Base-by-base conservation (phyloP, 305 asterid genomes). In the Fraxinus latifolia region DNA sequence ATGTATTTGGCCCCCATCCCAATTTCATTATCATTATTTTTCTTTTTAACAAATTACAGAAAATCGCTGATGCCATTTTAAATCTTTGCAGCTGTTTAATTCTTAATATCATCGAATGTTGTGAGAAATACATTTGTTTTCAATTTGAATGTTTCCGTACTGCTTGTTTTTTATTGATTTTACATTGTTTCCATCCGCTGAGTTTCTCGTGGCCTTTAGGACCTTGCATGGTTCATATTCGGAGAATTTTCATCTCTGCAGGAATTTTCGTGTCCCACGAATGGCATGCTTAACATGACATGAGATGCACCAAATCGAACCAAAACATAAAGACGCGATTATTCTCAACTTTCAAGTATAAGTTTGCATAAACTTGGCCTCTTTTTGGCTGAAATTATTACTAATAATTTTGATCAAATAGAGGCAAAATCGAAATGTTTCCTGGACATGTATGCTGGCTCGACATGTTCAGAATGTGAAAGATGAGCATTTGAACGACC, bases 1-100 rank as follows among this genome's bases (percentile, higher is more conserved):
- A 17, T 58, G 68, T 58, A 58, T 58, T 58, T 58, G 27, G 73
- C 34, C 73, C 15, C 74, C 39, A 29, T 68, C 19, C 33, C 21
- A 27, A 27, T 68, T 68, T 67, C 74, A 11, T 67, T 25, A 11
- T 27, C 36, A 23, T 67, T 27, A 23, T 4, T 67, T 27, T 67
- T 5, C 19, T 4, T 68, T 68, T 68, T 11, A 27, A 29, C 74
- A 29, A 27, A 68, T 68, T 68, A 68, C 74, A 68, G 11, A 68
- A 68, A 68, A 68, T 68, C 74, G 74, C 74, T 68, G 74, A 68
- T 68, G 74, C 37, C 39, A 11, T 68, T 68, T 68, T 29, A 68
- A 29, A 68, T 36, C 19, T 68, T 68, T 29, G 37, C 74, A 27
- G 39, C 75, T 68, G 1, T 68, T 23, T 68, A 68, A 68, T 31